Evolutionary conservation across 1,139 yeast species (phyloP).

Genomic region (Protomyces gravidus): DNA sequence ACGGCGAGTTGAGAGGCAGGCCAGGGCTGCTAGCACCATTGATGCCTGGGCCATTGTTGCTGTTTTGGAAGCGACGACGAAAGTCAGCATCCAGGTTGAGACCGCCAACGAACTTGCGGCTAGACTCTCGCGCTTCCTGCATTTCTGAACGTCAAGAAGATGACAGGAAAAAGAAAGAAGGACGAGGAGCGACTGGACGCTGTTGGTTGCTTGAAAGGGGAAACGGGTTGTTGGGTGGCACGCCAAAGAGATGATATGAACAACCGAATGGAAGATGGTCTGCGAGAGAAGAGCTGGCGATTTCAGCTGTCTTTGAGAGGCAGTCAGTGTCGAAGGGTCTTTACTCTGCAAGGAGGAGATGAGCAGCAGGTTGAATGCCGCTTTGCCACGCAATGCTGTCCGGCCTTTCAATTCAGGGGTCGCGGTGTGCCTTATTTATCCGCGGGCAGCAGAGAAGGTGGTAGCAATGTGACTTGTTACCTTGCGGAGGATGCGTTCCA

Average conservation of each 20-base stretch:
- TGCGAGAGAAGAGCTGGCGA: background rate
- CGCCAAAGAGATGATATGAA: background rate
- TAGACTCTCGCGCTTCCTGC: slow-evolving; percentile 27
- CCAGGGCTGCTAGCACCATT: slow-evolving; percentile 21
- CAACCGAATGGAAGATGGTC: background rate
- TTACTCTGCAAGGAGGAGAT: too few species aligned
- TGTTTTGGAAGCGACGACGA: slow-evolving; percentile 19
- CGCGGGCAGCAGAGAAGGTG: too few species aligned
- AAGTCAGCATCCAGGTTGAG: slow-evolving; percentile 25
- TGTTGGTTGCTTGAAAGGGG: too few species aligned
- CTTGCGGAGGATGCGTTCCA: too few species aligned
- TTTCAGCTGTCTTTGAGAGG: too few species aligned
- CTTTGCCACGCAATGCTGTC: background rate
- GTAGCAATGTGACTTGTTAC: too few species aligned
- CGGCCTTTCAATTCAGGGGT: too few species aligned
- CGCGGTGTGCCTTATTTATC: too few species aligned
- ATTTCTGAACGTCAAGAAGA: slow-evolving; percentile 1
- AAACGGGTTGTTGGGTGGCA: background rate
- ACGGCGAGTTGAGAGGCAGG: slow-evolving; percentile 18
- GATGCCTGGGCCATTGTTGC: background rate
- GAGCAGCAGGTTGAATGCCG: background rate
- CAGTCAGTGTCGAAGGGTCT: too few species aligned
- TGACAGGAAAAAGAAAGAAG: background rate
- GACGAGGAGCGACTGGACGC: background rate
- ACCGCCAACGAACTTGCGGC: slow-evolving; percentile 26